phyloP scores from a whole-genome alignment of 2,329 filamentous ascomycete genomes.

The Nannizzia gypsea region DNA sequence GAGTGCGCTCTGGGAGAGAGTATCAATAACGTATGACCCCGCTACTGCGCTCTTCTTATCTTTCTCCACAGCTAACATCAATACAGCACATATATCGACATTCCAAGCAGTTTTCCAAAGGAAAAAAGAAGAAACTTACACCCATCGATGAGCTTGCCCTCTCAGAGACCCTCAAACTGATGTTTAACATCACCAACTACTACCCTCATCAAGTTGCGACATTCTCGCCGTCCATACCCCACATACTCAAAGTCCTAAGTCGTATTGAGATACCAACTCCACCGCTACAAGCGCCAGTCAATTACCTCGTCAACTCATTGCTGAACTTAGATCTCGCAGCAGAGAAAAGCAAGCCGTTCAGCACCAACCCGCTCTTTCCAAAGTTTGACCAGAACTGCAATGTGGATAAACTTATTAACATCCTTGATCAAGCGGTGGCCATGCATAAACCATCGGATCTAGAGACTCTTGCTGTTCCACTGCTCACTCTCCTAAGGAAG shows the following conservation, averaged over 20 bases:
- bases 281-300: slow-evolving; percentile 61
- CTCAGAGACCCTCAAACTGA: slow-evolving; percentile 68
- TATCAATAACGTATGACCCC: slow-evolving; percentile 42
- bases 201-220: slow-evolving; percentile 48
- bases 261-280: slow-evolving; percentile 49
- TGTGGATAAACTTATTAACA: slow-evolving; percentile 52
- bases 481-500: slow-evolving; percentile 61
- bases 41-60: background rate
- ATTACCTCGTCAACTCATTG: slow-evolving; percentile 64
- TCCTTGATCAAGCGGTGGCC: slow-evolving; percentile 56
- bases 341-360: slow-evolving; percentile 37
- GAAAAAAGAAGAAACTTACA: slow-evolving; percentile 23
- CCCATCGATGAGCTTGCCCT: slow-evolving; percentile 64
- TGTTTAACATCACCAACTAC: slow-evolving; percentile 78
- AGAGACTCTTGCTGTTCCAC: slow-evolving; percentile 57
- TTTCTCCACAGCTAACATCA: background rate
- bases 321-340: slow-evolving; percentile 62
- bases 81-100: slow-evolving; percentile 56
- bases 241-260: slow-evolving; percentile 58
- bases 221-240: slow-evolving; percentile 58
- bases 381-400: slow-evolving; percentile 48
- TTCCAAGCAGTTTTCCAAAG: slow-evolving; percentile 43
- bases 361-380: slow-evolving; percentile 53
- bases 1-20: slow-evolving; percentile 55
- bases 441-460: slow-evolving; percentile 57